Percentiles rank a stretch among this genome's conserved stretches.
These are phyloP conservation scores for Pichia pseudocactophila DNA, from an alignment of 805 yeast genomes.

Conservation along the genomic window DNA sequence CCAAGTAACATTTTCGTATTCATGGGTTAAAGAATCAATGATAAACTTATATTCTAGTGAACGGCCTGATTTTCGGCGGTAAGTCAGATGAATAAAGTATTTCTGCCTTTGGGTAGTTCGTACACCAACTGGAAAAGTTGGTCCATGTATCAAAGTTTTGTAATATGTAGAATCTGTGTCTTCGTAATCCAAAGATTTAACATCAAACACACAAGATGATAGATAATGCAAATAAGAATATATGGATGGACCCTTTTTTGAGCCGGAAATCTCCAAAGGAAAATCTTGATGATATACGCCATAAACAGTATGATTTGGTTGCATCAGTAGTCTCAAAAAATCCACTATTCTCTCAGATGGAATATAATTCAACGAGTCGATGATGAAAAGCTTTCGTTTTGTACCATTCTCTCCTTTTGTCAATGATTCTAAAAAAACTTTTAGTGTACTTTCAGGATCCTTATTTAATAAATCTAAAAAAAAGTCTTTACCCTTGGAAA, in stretches of 20 bases:
- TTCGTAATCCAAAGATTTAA: constrained; percentile 35
- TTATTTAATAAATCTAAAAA: constrained; percentile 38
- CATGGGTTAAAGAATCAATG: constrained; percentile 42
- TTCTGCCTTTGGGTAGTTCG: constrained; percentile 2
- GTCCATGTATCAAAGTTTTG: constrained; percentile 1
- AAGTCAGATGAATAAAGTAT: constrained; percentile 46
- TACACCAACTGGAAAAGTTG: constrained; percentile 7
- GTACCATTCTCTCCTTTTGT: background rate
- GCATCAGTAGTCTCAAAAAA: constrained; percentile 22
- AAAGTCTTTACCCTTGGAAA: constrained; percentile 25
- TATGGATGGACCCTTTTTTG: constrained; percentile 15
- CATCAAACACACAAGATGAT: constrained; percentile 65
- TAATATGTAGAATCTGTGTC: constrained; percentile 5
- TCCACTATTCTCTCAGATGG: constrained; percentile 33
- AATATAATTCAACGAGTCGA: constrained; percentile 65
- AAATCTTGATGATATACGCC: constrained; percentile 39
- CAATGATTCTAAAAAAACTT: too few relatives aligned
- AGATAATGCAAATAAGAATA: constrained; percentile 43
- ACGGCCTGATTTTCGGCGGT: constrained; percentile 80
- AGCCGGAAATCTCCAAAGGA: constrained; percentile 15
- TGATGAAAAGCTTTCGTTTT: constrained; percentile 31
- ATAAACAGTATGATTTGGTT: constrained; percentile 38
- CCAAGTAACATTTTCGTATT: constrained; percentile 23
- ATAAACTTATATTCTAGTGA: constrained; percentile 47
- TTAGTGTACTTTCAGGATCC: constrained; percentile 9